Evolutionary conservation across 75 land plant species (phyloP).

Genomic region (Pinus tabuliformis): DNA sequence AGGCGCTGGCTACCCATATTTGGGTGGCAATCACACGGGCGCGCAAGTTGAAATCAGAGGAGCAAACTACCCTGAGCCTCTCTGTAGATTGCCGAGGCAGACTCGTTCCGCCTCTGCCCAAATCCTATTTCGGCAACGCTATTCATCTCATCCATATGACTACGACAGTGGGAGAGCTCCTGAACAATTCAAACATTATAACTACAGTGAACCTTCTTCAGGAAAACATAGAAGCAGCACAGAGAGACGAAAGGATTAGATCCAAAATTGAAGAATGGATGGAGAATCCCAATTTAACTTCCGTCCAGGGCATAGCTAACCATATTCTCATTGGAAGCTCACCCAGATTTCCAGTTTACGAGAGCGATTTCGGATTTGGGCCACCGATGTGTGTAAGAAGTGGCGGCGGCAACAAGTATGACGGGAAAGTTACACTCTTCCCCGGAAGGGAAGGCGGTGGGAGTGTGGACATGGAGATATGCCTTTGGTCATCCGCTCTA

Average conservation of each 20-base stretch:
- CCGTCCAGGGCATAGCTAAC: constrained; percentile 56
- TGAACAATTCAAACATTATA: constrained; percentile 28
- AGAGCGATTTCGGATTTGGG: constrained; percentile 69
- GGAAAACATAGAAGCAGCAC: constrained; percentile 27
- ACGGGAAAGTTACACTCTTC: constrained; percentile 63
- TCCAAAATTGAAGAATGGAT: constrained; percentile 24
- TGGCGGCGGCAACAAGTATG: constrained; percentile 60
- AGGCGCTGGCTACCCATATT: constrained; percentile 18
- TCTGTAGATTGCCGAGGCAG: constrained; percentile 44
- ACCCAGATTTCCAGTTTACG: constrained; percentile 70
- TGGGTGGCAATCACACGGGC: constrained; percentile 22
- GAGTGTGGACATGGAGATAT: constrained; percentile 39
- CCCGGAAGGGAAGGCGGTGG: constrained; percentile 44
- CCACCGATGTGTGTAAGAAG: constrained; percentile 53
- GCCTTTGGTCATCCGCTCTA: constrained; percentile 10
- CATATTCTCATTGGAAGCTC: constrained; percentile 67
- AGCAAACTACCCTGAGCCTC: not conserved
- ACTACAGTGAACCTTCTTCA: constrained; percentile 33
- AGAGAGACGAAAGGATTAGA: constrained; percentile 15
- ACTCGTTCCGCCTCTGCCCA: constrained; percentile 52
- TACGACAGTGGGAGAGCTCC: constrained; percentile 34
- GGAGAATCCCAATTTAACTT: constrained; percentile 42
- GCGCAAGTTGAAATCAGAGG: not conserved
- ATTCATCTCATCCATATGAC: constrained; percentile 52
- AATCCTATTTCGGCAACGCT: constrained; percentile 65